phyloP scores from a whole-genome alignment of 139 green algal genomes.

The Tetradesmus obliquus region DNA sequence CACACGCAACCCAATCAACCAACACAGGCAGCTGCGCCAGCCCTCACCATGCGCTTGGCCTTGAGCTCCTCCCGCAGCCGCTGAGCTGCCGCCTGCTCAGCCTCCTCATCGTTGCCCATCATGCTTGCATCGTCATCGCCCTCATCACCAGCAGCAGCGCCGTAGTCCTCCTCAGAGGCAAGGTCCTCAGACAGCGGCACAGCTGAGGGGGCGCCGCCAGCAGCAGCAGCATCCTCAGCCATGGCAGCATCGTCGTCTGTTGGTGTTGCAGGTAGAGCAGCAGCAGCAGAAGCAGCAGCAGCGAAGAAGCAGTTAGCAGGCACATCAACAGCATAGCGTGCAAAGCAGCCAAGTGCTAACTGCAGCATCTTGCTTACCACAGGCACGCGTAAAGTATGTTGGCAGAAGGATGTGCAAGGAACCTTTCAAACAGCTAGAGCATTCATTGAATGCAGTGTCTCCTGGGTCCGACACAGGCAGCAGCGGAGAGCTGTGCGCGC shows the following conservation, averaged over 20 bases:
- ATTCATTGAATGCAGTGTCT: neutral
- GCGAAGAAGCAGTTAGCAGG: neutral
- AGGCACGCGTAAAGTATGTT: too few relatives aligned
- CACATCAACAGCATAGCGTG: neutral
- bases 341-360: too few relatives aligned
- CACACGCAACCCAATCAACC: neutral
- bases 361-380: too few relatives aligned
- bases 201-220: neutral
- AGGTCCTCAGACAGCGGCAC: slow-evolving; percentile 23
- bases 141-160: slow-evolving; percentile 3
- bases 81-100: neutral
- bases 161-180: neutral
- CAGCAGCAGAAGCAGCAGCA: slow-evolving; percentile 6
- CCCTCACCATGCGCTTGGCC: slow-evolving; percentile 20
- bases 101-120: neutral
- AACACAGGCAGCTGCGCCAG: neutral
- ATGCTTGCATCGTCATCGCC: neutral
- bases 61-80: too few relatives aligned
- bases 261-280: neutral
- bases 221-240: neutral
- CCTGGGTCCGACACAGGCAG: slow-evolving; percentile 18
- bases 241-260: slow-evolving; percentile 18
- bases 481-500: neutral
- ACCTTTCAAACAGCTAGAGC: neutral
- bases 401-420: too few relatives aligned